Conservation (phyloP, 108 stramenopile genomes). For the Schizochytrium sp. region DNA sequence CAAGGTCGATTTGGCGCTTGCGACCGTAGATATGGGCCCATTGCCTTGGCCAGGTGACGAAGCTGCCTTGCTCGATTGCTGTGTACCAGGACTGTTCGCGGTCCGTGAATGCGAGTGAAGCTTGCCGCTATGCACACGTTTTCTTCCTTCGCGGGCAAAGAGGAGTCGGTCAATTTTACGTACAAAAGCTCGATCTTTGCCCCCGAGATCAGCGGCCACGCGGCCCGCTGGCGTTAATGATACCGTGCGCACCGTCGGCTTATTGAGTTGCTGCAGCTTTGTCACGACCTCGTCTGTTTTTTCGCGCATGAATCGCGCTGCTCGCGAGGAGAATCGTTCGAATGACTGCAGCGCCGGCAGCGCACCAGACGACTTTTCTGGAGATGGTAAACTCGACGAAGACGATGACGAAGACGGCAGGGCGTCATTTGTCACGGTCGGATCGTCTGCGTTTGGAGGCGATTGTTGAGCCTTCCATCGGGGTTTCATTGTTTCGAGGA, state of each 20-base stretch:
- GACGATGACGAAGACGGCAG: too few relatives aligned
- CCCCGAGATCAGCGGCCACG: neutral
- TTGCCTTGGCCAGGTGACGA: too few relatives aligned
- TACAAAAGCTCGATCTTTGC: neutral
- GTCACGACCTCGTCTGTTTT: slow-evolving; percentile 4
- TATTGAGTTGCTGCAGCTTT: neutral
- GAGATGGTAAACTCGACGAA: too few relatives aligned
- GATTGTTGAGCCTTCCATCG: too few relatives aligned
- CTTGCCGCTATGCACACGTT: neutral
- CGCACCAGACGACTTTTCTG: neutral
- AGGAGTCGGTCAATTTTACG: neutral
- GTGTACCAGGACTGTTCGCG: neutral
- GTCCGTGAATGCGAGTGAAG: neutral
- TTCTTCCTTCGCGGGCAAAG: neutral
- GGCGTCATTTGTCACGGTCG: too few relatives aligned
- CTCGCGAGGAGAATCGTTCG: neutral
- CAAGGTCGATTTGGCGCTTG: too few relatives aligned
- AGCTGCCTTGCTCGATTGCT: too few relatives aligned
- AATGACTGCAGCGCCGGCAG: neutral
- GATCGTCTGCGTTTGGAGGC: too few relatives aligned
- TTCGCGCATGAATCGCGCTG: neutral
- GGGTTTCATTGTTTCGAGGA: neutral
- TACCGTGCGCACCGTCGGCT: neutral
- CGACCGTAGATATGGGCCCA: too few relatives aligned
- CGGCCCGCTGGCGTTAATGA: neutral